Percentiles rank a stretch among this genome's conserved stretches.
These are phyloP conservation scores for Phaeosphaeria sp. DNA, from an alignment of 2,329 filamentous ascomycete genomes.

Conservation along the genomic window DNA sequence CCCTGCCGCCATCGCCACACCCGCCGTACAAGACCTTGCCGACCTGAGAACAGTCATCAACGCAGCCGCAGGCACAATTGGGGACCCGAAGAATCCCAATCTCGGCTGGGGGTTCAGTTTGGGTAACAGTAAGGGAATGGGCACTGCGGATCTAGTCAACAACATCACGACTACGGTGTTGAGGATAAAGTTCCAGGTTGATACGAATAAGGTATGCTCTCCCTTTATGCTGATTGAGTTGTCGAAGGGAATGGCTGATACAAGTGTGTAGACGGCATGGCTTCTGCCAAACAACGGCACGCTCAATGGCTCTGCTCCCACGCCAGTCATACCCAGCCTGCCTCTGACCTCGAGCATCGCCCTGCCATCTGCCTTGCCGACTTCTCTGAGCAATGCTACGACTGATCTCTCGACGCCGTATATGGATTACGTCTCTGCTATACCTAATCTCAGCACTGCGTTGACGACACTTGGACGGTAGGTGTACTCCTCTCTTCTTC, in stretches of 20 bases:
- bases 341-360: constrained; percentile 23
- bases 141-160: constrained; percentile 41
- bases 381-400: constrained; percentile 18
- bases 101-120: constrained; percentile 34
- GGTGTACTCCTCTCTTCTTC: too few species aligned
- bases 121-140: constrained; percentile 20
- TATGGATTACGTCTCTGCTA: constrained; percentile 38
- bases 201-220: constrained; percentile 36
- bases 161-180: constrained; percentile 43
- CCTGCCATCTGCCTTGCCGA: constrained; percentile 17
- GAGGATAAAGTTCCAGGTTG: constrained; percentile 37
- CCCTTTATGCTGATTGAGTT: too few species aligned
- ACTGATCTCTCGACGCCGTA: constrained; percentile 32
- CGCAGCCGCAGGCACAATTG: constrained; percentile 36
- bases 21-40: constrained; percentile 38
- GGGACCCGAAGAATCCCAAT: constrained; percentile 34
- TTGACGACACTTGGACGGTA: constrained; percentile 40
- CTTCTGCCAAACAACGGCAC: constrained; percentile 13
- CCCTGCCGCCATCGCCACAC: constrained; percentile 27
- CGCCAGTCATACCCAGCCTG: constrained; percentile 18
- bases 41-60: constrained; percentile 38
- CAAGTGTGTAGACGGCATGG: constrained; percentile 23
- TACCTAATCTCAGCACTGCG: constrained; percentile 36
- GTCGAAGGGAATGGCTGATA: too few species aligned
- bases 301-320: constrained; percentile 12